Percentiles rank a stretch among this genome's conserved stretches.
Evolutionary conservation across 176 grass and related monocot species (phyloP).

Genomic region (Oryza meridionalis): DNA sequence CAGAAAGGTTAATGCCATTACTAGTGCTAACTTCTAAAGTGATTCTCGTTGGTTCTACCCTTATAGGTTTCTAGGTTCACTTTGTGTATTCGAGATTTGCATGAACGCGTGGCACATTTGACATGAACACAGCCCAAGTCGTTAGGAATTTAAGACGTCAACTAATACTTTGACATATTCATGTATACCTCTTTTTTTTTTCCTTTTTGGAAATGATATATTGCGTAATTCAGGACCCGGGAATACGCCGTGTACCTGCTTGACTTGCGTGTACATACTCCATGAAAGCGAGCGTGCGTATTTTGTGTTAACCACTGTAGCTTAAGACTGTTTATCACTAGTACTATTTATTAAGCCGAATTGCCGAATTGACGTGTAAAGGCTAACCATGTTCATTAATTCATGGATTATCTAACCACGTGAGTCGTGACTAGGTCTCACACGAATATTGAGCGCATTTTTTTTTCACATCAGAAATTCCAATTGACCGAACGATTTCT

Average conservation of each 20-base stretch:
- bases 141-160: no score
- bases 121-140: no score
- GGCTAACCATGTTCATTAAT: neutral
- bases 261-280: neutral
- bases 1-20: neutral
- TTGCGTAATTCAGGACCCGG: no score
- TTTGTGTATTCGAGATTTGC: neutral
- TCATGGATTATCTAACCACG: neutral
- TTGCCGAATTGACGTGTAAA: conserved; percentile 9
- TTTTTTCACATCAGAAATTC: neutral
- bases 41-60: neutral
- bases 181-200: no score
- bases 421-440: neutral
- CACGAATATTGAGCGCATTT: neutral
- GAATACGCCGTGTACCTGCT: no score
- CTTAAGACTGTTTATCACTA: neutral
- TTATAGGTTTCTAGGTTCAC: neutral
- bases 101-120: neutral
- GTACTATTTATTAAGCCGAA: neutral
- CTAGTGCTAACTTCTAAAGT: neutral
- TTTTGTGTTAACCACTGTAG: neutral
- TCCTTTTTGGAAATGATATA: no score
- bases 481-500: neutral
- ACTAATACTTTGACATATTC: no score
- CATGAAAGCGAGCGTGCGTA: neutral